Base-by-base conservation (phyloP, 371 early-diverging fungal species). In the Dichotomocladium elegans region DNA sequence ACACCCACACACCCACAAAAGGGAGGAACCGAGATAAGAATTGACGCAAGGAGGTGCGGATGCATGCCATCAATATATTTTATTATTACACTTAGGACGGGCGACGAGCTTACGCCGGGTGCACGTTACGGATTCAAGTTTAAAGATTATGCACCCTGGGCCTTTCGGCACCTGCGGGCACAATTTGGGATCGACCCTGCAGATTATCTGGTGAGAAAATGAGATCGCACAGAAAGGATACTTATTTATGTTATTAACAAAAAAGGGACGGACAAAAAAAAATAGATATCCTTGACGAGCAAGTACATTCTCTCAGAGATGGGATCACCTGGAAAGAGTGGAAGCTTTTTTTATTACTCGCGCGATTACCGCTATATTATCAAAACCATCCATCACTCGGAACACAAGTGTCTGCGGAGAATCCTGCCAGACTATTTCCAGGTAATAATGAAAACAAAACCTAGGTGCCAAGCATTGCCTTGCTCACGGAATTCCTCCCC, bases 81-180 rank as follows among this genome's bases (percentile, higher is more conserved):
- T 42, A 4, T 43, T 15, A 10, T 22, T 17, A 34, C 21, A 35
- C 15, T 64, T 68, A 88, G 88, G 24, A 89, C 89, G 7, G 96
- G 95, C 15, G 91, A 94, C 63, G 96, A 96, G 67, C 66, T 94
- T 64, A 93, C 93, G 15, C 92, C 97, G 9, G 88, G 89, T 8
- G 89, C 92, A 15, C 86, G 87, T 53, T 96, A 96, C 69, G 96
- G 96, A 57, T 98, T 96, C 72, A 96, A 97, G 68, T 98, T 97
- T 65, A 98, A 96, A 65, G 98, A 98, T 66, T 97, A 97, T 66
- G 92, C 95, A 6, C 97, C 96, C 4, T 93, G 93, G 93, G 95
- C 94, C 12, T 98, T 98, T 63, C 85, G 96, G 35, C 68, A 82
- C 53, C 77, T 96, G 46, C 74, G 98, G 28, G 89, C 92, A 45